Evolutionary conservation across 2,329 filamentous ascomycete genomes (phyloP).

Genomic region (Scedosporium aurantiacum): DNA sequence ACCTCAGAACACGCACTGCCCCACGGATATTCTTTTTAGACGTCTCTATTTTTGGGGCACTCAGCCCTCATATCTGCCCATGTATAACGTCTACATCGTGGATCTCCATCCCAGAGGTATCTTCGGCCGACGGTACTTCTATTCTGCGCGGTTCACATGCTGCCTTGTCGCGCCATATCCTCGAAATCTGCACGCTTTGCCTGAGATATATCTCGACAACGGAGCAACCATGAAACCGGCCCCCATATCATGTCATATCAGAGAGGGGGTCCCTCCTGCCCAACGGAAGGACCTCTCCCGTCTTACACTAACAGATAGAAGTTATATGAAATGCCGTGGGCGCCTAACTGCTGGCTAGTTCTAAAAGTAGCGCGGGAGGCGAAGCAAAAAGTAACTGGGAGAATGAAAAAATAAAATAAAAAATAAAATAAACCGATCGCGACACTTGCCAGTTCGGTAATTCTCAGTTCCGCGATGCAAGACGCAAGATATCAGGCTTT

Average conservation of each 20-base stretch:
- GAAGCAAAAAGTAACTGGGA: background rate
- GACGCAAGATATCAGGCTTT: too few species aligned
- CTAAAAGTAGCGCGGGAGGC: background rate
- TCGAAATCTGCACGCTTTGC: background rate
- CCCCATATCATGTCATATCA: background rate
- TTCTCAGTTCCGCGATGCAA: background rate
- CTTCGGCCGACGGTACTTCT: background rate
- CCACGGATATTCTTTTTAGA: background rate
- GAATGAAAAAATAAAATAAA: too few species aligned
- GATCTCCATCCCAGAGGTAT: background rate
- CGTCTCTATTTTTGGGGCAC: background rate
- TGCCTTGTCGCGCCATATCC: background rate
- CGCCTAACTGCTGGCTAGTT: background rate
- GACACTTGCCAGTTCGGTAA: background rate
- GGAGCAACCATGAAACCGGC: background rate
- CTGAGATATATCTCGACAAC: background rate
- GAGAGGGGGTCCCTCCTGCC: background rate
- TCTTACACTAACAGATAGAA: background rate
- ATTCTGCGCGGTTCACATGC: background rate
- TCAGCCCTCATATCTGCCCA: background rate
- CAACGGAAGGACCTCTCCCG: background rate
- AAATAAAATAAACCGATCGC: background rate
- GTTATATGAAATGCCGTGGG: background rate
- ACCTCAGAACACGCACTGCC: background rate
- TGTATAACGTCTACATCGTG: background rate